These are phyloP conservation scores for Spencermartinsiella ligniputridi DNA, from an alignment of 1,139 yeast species.

Conservation along the genomic window DNA sequence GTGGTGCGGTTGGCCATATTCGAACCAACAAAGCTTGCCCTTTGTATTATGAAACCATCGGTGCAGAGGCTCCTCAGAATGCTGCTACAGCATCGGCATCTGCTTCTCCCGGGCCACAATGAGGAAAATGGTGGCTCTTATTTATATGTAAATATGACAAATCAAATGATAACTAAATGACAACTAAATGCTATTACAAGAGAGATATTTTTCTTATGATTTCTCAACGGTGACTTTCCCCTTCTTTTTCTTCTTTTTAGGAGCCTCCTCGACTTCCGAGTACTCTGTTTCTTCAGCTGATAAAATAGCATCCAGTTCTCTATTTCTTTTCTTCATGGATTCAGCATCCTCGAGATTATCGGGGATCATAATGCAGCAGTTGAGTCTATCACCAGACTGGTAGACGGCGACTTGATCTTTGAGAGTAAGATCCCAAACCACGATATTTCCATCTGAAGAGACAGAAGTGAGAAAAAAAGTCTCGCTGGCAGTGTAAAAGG, in stretches of 20 bases:
- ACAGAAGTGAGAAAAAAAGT: constrained; percentile 62
- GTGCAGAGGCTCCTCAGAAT: constrained; percentile 14
- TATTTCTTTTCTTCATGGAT: constrained; percentile 12
- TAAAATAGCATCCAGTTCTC: constrained; percentile 30
- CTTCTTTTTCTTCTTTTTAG: constrained; percentile 39
- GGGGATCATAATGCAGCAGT: constrained; percentile 74
- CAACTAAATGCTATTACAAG: not conserved
- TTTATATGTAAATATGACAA: not conserved
- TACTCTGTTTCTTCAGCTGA: constrained; percentile 57
- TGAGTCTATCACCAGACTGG: constrained; percentile 87
- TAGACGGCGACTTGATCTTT: constrained; percentile 86
- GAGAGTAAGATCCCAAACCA: constrained; percentile 73
- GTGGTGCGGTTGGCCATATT: constrained; percentile 95
- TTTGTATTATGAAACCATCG: constrained; percentile 49
- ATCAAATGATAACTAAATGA: not conserved
- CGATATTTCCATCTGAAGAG: constrained; percentile 89
- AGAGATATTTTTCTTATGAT: constrained; percentile 8
- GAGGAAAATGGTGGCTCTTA: not conserved
- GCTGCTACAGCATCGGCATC: not conserved
- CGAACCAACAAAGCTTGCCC: constrained; percentile 89
- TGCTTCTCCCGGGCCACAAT: not conserved
- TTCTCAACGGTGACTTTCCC: constrained; percentile 22
- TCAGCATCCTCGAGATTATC: constrained; percentile 65
- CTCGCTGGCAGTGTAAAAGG: constrained; percentile 37
- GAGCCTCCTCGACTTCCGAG: constrained; percentile 40